phyloP scores from a whole-genome alignment of 305 asterid species.

The Fraxinus greggii region DNA sequence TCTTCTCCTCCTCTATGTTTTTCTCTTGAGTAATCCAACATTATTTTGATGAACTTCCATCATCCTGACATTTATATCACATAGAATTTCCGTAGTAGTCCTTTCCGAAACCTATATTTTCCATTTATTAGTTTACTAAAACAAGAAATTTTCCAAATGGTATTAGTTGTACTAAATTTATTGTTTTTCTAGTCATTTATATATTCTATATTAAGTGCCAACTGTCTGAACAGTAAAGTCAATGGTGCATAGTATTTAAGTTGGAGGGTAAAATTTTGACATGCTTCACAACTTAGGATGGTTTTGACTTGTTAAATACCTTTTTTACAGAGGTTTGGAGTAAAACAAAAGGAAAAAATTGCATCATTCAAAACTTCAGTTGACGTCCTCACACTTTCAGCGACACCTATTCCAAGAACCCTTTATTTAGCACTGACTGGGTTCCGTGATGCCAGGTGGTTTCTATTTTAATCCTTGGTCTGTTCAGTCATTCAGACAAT shows the following conservation, averaged over 20 bases:
- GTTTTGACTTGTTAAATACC: conserved; percentile 15
- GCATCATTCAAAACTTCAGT: conserved; percentile 95
- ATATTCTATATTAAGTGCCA: not conserved
- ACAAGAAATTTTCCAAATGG: not conserved
- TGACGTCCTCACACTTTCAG: conserved; percentile 96
- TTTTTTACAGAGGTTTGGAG: conserved; percentile 87
- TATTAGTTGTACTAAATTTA: not conserved
- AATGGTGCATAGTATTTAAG: not conserved
- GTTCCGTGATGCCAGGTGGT: conserved; percentile 97
- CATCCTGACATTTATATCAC: not conserved
- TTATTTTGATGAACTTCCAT: not conserved
- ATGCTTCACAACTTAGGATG: conserved; percentile 14
- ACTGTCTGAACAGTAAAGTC: not conserved
- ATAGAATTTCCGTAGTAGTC: not conserved
- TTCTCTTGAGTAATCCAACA: not conserved
- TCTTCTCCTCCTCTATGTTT: not conserved
- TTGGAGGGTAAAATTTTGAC: not conserved
- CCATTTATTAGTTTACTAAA: not conserved
- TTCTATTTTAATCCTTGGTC: conserved; percentile 16
- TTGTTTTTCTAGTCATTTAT: not conserved
- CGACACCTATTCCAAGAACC: conserved; percentile 96
- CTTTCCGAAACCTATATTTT: not conserved
- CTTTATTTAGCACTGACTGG: conserved; percentile 95
- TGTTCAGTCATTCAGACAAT: conserved; percentile 1
- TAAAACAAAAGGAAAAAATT: conserved; percentile 93